These are phyloP conservation scores for Plasmopara halstedii DNA, from an alignment of 352 stramenopile species.

Conservation along the genomic window DNA sequence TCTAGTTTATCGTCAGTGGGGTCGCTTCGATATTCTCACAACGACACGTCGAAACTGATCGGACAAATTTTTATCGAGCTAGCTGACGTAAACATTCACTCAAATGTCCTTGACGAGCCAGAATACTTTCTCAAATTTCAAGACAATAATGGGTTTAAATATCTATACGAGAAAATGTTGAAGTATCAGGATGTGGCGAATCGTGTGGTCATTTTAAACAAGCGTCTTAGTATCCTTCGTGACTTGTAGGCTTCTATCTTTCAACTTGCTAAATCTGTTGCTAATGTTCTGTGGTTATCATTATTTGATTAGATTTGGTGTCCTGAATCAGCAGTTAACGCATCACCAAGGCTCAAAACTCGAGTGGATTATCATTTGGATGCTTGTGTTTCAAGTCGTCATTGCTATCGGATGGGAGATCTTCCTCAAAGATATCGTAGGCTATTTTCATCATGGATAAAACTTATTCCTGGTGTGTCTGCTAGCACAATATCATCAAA, in stretches of 20 bases:
- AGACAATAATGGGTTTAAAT: constrained; percentile 89
- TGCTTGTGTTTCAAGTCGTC: constrained; percentile 84
- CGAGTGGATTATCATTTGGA: constrained; percentile 93
- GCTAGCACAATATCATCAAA: no score
- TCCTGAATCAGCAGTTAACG: constrained; percentile 86
- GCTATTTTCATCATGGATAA: constrained; percentile 44
- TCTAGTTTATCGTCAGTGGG: constrained; percentile 76
- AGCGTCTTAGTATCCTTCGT: constrained; percentile 87
- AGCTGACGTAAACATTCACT: constrained; percentile 90
- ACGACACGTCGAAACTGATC: constrained; percentile 88
- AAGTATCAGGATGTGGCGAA: constrained; percentile 90
- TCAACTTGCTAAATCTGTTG: constrained; percentile 1
- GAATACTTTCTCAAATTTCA: constrained; percentile 80
- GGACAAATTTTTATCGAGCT: constrained; percentile 85
- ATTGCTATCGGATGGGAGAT: constrained; percentile 82
- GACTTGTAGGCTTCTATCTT: constrained; percentile 61
- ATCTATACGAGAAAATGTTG: constrained; percentile 83
- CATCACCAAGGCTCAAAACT: constrained; percentile 84
- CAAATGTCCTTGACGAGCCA: constrained; percentile 89
- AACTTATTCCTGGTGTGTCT: no score
- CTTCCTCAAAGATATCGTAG: constrained; percentile 70
- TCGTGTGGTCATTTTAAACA: constrained; percentile 90
- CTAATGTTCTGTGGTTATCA: constrained; percentile 1
- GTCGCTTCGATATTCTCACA: constrained; percentile 84
- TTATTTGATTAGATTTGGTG: constrained; percentile 55